A percentile compares a stretch with the other conserved stretches of the same genome.
Conservation (phyloP, 73 alveolate genomes). For the Stentor roeselii region DNA sequence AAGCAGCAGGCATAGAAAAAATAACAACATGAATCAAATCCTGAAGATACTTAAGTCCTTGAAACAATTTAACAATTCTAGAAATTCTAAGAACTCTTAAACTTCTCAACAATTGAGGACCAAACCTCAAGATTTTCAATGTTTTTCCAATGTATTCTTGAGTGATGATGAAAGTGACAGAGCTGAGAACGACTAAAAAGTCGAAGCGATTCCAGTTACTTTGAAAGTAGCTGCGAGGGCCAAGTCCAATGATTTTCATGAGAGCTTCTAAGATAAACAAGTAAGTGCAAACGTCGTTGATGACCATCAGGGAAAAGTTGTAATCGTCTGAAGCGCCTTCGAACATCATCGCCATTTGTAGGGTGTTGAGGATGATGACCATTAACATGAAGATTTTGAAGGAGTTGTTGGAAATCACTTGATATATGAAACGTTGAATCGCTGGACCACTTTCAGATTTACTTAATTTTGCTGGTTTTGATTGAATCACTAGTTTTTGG, state of each 20-base stretch:
- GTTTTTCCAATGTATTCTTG: conserved; percentile 63
- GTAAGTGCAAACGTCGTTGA: conserved; percentile 28
- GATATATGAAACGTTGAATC: not conserved
- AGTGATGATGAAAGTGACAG: conserved; percentile 72
- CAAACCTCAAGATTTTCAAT: not conserved
- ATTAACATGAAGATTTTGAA: not conserved
- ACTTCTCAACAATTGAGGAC: conserved; percentile 57
- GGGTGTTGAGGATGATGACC: conserved; percentile 5
- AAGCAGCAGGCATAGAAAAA: conserved; percentile 83
- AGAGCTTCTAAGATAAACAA: conserved; percentile 41
- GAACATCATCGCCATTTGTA: conserved; percentile 33
- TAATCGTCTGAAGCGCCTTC: conserved; percentile 8
- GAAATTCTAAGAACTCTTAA: conserved; percentile 67
- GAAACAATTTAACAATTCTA: conserved; percentile 58
- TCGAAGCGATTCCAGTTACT: conserved; percentile 48
- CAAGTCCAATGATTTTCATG: conserved; percentile 40
- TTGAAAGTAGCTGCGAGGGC: conserved; percentile 28
- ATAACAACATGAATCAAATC: conserved; percentile 59
- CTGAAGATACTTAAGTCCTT: conserved; percentile 64
- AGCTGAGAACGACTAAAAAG: conserved; percentile 78
- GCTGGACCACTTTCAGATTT: conserved; percentile 15
- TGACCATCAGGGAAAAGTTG: not conserved
- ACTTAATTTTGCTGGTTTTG: conserved; percentile 60
- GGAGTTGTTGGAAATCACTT: not conserved
- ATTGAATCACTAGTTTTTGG: conserved; percentile 46